A percentile compares a stretch with the other conserved stretches of the same genome.
Conservation (phyloP, 768 basidiomycete species). For the Podaxis sp. region DNA sequence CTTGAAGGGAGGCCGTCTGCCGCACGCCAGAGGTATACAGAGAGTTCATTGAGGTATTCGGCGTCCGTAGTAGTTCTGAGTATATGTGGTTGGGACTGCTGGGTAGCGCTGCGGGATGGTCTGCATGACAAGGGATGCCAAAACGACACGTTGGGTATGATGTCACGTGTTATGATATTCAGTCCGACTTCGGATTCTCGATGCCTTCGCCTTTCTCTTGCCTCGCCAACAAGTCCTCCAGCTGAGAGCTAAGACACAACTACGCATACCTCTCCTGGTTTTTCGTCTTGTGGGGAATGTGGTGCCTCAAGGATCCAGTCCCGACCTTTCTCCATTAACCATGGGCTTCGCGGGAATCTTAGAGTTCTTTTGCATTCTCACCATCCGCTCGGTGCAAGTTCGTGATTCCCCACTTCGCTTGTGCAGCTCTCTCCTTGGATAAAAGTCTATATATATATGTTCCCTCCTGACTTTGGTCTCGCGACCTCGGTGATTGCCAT, state of each 20-base stretch:
- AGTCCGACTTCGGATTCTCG: background rate
- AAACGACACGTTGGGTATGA: conserved; percentile 16
- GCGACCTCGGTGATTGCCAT: background rate
- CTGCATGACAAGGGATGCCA: background rate
- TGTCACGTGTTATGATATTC: background rate
- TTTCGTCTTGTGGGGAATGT: too few species aligned
- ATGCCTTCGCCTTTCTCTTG: too few species aligned
- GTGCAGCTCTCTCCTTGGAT: background rate
- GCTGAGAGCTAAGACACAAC: too few species aligned
- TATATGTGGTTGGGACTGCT: too few species aligned
- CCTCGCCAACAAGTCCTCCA: too few species aligned
- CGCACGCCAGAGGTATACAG: conserved; percentile 91
- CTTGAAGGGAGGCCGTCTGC: conserved; percentile 83
- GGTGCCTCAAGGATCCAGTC: too few species aligned
- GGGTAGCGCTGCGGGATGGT: background rate
- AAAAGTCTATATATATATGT: background rate
- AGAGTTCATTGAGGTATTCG: conserved; percentile 67
- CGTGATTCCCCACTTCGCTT: background rate
- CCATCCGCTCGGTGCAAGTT: background rate
- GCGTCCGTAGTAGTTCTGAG: too few species aligned
- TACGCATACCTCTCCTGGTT: too few species aligned
- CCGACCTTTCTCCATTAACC: background rate
- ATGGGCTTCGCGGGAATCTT: background rate
- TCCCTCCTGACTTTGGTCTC: background rate
- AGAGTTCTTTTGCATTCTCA: background rate